These are phyloP conservation scores for Fusarium chlamydosporum DNA, from an alignment of 2,329 filamentous ascomycete genomes.

Conservation along the genomic window DNA sequence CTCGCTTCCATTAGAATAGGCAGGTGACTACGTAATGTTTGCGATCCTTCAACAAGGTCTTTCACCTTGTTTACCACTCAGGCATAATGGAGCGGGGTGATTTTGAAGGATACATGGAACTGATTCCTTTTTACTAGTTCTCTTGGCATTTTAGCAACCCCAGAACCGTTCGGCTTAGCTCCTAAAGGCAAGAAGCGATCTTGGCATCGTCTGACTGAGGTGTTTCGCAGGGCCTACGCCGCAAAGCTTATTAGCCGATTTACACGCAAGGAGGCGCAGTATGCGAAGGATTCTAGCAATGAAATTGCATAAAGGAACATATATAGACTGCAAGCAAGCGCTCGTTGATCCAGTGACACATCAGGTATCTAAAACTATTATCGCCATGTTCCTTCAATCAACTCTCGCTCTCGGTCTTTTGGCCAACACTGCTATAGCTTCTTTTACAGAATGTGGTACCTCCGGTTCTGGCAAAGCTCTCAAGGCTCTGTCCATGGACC, in stretches of 20 bases:
- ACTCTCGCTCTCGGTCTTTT: conserved; percentile 16
- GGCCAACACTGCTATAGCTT: conserved; percentile 2
- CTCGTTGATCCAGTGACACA: not conserved
- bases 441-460: conserved; percentile 4
- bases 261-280: not conserved
- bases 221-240: not conserved
- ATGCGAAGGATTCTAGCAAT: not conserved
- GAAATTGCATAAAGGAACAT: not conserved
- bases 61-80: not conserved
- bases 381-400: conserved; percentile 9
- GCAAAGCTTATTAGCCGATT: not conserved
- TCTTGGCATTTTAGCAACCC: not conserved
- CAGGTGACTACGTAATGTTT: too few relatives aligned
- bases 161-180: not conserved
- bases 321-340: too few relatives aligned
- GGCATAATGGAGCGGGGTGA: not conserved
- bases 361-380: not conserved
- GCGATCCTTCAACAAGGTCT: not conserved
- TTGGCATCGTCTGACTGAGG: not conserved
- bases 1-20: too few relatives aligned
- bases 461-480: conserved; percentile 6
- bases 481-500: not conserved
- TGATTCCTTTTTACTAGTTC: not conserved
- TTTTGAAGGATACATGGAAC: not conserved
- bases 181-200: not conserved